A percentile compares a stretch with the other conserved stretches of the same genome.
Evolutionary conservation across 169 alveolate genomes (phyloP).

Genomic region (Eimeria mitis): DNA sequence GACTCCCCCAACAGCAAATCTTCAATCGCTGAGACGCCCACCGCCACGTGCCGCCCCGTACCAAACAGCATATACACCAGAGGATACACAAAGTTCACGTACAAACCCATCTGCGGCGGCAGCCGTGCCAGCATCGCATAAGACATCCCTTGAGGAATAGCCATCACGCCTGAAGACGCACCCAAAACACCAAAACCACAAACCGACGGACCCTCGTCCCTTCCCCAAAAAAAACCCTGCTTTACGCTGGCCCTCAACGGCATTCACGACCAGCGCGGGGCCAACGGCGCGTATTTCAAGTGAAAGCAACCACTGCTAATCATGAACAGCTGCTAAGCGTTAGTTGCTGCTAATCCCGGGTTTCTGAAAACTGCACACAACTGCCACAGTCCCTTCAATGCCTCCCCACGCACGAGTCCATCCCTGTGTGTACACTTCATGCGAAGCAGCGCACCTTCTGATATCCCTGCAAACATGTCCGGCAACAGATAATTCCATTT

Average conservation of each 20-base stretch:
- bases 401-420: background rate
- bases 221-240: background rate
- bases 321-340: background rate
- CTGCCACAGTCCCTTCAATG: background rate
- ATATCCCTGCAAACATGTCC: constrained; percentile 72
- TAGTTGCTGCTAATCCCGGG: background rate
- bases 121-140: constrained; percentile 83
- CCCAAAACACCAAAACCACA: background rate
- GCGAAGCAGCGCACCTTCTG: constrained; percentile 36
- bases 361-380: background rate
- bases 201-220: background rate
- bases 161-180: constrained; percentile 79
- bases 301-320: background rate
- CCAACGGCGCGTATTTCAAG: background rate
- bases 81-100: constrained; percentile 75
- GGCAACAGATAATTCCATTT: constrained; percentile 53
- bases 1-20: constrained; percentile 78
- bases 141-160: constrained; percentile 84
- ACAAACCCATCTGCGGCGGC: constrained; percentile 83
- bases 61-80: constrained; percentile 80
- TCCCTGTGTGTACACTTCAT: background rate
- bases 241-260: background rate
- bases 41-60: constrained; percentile 71
- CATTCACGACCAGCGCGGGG: background rate
- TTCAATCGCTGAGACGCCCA: constrained; percentile 83